Evolutionary conservation across 257 asterid genomes (phyloP).

Genomic region (Nyctanthes arbortristis): DNA sequence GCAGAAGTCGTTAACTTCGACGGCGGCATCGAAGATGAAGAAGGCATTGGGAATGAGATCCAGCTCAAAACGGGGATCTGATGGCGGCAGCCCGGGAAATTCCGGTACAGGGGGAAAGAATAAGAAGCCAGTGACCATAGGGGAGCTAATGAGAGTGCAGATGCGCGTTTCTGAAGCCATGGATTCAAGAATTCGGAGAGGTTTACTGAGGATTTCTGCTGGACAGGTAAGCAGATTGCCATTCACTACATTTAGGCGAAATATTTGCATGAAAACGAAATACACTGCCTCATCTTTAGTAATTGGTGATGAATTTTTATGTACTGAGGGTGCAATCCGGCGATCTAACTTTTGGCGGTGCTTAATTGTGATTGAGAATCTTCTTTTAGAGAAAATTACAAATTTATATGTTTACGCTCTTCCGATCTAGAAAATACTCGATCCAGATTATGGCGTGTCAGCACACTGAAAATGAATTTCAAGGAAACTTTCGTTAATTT

Average conservation of each 20-base stretch:
- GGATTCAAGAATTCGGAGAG: constrained; percentile 92
- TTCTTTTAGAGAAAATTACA: not conserved
- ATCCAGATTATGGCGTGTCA: not conserved
- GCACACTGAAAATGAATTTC: not conserved
- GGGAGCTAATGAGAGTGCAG: constrained; percentile 89
- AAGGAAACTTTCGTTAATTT: not conserved
- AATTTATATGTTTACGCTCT: not conserved
- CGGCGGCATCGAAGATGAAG: constrained; percentile 98
- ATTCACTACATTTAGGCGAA: not conserved
- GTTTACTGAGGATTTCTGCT: constrained; percentile 88
- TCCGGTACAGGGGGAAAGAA: constrained; percentile 61
- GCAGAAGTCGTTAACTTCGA: constrained; percentile 82
- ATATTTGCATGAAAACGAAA: too few species aligned
- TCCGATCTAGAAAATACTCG: not conserved
- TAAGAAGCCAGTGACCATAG: constrained; percentile 77
- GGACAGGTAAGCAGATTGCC: constrained; percentile 61
- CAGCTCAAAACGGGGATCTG: constrained; percentile 50
- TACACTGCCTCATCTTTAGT: too few species aligned
- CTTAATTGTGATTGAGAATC: constrained; percentile 1
- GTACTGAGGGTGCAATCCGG: constrained; percentile 20
- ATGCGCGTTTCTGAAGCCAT: constrained; percentile 78
- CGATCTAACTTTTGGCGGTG: constrained; percentile 10
- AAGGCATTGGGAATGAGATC: constrained; percentile 96
- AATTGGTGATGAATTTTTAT: not conserved
- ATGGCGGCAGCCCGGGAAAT: constrained; percentile 38